These are phyloP conservation scores for Trichosporon inkin DNA, from an alignment of 1,284 basidiomycete species.

Conservation along the genomic window DNA sequence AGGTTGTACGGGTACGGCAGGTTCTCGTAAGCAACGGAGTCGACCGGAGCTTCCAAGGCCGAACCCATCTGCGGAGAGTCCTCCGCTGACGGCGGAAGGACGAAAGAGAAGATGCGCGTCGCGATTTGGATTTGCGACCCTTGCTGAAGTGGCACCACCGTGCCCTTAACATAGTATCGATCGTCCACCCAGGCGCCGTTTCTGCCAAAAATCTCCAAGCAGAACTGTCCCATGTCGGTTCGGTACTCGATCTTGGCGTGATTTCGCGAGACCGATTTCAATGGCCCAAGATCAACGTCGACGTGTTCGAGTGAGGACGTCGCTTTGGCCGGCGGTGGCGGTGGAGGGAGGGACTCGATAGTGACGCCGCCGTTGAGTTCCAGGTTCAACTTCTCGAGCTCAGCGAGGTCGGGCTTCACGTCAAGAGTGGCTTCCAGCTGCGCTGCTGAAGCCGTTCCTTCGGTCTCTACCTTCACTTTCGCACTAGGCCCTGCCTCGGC, in stretches of 20 bases:
- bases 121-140: constrained; percentile 97
- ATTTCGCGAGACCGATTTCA: constrained; percentile 93
- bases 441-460: neutral
- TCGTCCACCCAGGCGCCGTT: constrained; percentile 99
- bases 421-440: constrained; percentile 3
- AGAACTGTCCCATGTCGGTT: constrained; percentile 65
- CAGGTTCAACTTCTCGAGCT: neutral
- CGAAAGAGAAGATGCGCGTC: constrained; percentile 93
- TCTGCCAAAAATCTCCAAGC: constrained; percentile 83
- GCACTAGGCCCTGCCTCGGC: neutral
- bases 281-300: constrained; percentile 92
- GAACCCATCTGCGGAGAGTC: constrained; percentile 36
- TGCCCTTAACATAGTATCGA: constrained; percentile 84
- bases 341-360: constrained; percentile 27
- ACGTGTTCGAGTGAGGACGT: constrained; percentile 56
- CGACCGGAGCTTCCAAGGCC: constrained; percentile 27
- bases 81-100: constrained; percentile 62
- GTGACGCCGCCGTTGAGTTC: neutral
- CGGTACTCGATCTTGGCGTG: constrained; percentile 87
- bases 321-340: constrained; percentile 33
- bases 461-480: constrained; percentile 2
- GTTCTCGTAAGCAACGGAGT: constrained; percentile 26
- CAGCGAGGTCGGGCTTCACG: constrained; percentile 18
- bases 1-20: constrained; percentile 46
- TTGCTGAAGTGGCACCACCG: constrained; percentile 73